A percentile compares a stretch with the other conserved stretches of the same genome.
phyloP scores from a whole-genome alignment of 2,329 filamentous ascomycete genomes.

The Fusarium incarnatum region DNA sequence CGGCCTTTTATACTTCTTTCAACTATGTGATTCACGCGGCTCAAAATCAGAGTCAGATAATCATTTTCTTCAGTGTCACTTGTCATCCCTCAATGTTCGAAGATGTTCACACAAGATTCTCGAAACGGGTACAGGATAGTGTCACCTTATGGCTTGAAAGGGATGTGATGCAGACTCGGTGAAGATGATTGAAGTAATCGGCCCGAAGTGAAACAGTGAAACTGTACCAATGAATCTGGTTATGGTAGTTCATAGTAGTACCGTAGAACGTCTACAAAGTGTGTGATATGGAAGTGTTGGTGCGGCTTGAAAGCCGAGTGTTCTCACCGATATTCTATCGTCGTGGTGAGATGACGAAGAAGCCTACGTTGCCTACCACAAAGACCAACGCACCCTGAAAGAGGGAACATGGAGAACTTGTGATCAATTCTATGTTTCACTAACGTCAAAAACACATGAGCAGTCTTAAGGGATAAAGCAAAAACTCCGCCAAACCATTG shows the following conservation, averaged over 20 bases:
- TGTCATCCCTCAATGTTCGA: not conserved
- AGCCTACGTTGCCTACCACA: not conserved
- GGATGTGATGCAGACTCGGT: constrained; percentile 3
- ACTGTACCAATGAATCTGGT: not conserved
- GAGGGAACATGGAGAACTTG: fast-evolving
- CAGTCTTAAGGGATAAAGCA: not conserved
- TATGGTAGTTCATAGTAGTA: not conserved
- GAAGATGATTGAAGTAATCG: not conserved
- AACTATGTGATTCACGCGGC: not conserved
- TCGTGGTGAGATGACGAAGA: not conserved
- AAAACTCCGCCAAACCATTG: not conserved
- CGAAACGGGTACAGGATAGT: not conserved
- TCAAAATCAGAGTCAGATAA: not conserved
- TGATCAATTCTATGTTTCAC: not conserved
- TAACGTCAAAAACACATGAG: not conserved
- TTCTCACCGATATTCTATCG: not conserved
- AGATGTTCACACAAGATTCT: not conserved
- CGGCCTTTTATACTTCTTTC: not conserved
- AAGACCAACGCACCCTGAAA: fast-evolving
- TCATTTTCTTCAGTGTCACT: not conserved
- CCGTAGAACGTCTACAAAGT: not conserved
- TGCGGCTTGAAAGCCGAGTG: not conserved
- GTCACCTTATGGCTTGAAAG: not conserved
- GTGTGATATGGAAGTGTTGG: not conserved
- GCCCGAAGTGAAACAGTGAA: not conserved